Evolutionary conservation across 1,284 basidiomycete genomes (phyloP).

Genomic region (Leccinum subrobustum): DNA sequence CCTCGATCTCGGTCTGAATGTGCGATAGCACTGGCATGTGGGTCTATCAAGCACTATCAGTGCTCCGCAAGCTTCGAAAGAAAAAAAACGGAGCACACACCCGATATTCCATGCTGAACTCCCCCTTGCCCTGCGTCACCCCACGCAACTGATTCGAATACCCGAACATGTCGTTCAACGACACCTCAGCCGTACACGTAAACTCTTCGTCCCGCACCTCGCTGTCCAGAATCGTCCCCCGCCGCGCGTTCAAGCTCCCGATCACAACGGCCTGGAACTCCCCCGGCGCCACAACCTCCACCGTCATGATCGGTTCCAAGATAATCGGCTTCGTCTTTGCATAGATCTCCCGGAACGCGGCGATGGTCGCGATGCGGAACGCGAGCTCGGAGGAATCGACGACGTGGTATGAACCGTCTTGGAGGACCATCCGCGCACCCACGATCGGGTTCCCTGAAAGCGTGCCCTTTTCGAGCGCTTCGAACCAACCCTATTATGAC

Average conservation of each 20-base stretch:
- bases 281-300: slow-evolving; percentile 93
- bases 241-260: slow-evolving; percentile 90
- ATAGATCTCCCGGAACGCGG: slow-evolving; percentile 94
- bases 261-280: slow-evolving; percentile 98
- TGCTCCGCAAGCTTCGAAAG: not conserved
- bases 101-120: slow-evolving; percentile 97
- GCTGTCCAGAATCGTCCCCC: slow-evolving; percentile 94
- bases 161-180: slow-evolving; percentile 99
- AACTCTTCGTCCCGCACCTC: slow-evolving; percentile 99
- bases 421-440: slow-evolving; percentile 85
- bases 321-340: slow-evolving; percentile 77
- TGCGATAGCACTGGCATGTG: slow-evolving; percentile 89
- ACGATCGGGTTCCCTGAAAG: slow-evolving; percentile 89
- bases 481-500: slow-evolving; percentile 80
- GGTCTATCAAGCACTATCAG: slow-evolving; percentile 39
- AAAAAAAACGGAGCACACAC: slow-evolving; percentile 39
- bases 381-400: slow-evolving; percentile 98
- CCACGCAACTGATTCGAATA: slow-evolving; percentile 93
- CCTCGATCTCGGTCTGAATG: slow-evolving; percentile 80
- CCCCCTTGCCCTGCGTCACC: slow-evolving; percentile 93
- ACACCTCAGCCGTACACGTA: slow-evolving; percentile 88
- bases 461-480: slow-evolving; percentile 90
- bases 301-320: slow-evolving; percentile 97
- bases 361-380: slow-evolving; percentile 88
- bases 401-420: slow-evolving; percentile 92